Percentiles rank a stretch among this genome's conserved stretches.
Evolutionary conservation across 164 flowering plant genomes (phyloP).

Genomic region (Saururus chinensis): DNA sequence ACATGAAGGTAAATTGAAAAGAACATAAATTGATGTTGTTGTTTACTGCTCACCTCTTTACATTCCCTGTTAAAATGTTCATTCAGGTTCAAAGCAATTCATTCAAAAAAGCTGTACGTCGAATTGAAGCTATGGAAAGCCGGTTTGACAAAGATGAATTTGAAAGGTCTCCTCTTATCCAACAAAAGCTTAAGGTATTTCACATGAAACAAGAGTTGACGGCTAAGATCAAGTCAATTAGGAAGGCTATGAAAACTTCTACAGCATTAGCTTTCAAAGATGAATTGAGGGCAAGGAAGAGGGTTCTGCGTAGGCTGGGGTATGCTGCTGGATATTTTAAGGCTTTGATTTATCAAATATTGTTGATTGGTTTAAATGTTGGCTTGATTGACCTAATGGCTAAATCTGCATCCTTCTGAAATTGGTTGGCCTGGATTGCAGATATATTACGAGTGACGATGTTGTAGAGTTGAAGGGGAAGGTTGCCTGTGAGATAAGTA

Average conservation of each 20-base stretch:
- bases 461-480: conserved; percentile 94
- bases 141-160: conserved; percentile 72
- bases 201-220: conserved; percentile 73
- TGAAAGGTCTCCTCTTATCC: conserved; percentile 70
- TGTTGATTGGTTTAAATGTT: neutral
- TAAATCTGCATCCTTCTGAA: neutral
- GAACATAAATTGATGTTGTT: neutral
- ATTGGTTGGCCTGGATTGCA: conserved; percentile 20
- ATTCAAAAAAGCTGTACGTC: conserved; percentile 59
- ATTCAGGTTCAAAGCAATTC: conserved; percentile 72
- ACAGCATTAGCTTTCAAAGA: conserved; percentile 89
- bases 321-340: conserved; percentile 13
- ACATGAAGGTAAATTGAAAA: conserved; percentile 55
- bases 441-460: conserved; percentile 73
- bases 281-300: conserved; percentile 89
- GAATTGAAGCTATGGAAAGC: conserved; percentile 82
- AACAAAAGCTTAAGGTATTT: conserved; percentile 68
- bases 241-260: conserved; percentile 59
- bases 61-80: neutral
- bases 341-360: no score
- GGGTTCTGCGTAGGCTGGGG: conserved; percentile 92
- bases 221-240: conserved; percentile 64
- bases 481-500: conserved; percentile 95
- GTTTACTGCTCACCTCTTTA: neutral
- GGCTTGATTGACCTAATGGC: neutral